These are phyloP conservation scores for Sporobolus alterniflorus DNA, from an alignment of 202 grass and related monocot species.

Conservation along the genomic window DNA sequence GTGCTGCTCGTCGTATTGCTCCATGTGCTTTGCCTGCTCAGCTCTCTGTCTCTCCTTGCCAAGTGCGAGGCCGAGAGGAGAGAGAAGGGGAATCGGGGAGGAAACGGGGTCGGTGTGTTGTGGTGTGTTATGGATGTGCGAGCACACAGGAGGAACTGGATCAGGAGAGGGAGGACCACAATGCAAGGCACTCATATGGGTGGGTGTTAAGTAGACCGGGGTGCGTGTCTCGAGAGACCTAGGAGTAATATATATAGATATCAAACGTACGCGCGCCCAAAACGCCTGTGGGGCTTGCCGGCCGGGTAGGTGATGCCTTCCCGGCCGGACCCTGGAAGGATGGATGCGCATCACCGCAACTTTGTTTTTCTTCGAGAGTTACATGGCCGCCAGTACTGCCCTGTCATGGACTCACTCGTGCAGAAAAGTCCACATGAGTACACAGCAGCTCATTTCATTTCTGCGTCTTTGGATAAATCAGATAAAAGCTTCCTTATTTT, in stretches of 20 bases:
- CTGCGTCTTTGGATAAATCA: neutral
- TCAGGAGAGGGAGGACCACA: slow-evolving; percentile 36
- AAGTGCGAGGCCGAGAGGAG: neutral
- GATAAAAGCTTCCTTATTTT: neutral
- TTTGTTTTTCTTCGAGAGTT: slow-evolving; percentile 1
- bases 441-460: neutral
- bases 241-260: slow-evolving; percentile 51
- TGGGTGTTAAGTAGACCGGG: slow-evolving; percentile 43
- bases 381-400: neutral
- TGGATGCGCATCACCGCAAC: neutral
- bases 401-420: neutral
- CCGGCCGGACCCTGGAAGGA: neutral
- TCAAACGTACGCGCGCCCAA: slow-evolving; percentile 21
- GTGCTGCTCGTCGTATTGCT: slow-evolving; percentile 40
- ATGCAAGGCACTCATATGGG: slow-evolving; percentile 1
- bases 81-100: neutral
- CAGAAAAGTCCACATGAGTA: neutral
- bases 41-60: neutral
- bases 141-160: slow-evolving; percentile 18
- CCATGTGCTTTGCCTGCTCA: slow-evolving; percentile 48
- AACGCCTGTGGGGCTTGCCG: slow-evolving; percentile 16
- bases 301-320: slow-evolving; percentile 20
- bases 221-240: slow-evolving; percentile 65
- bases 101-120: neutral
- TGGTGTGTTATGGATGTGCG: neutral